Evolutionary conservation across 2,329 filamentous ascomycete species (phyloP), one percentile per base, ranked within the genome.

Genomic region (Fusarium fujikuroi): DNA sequence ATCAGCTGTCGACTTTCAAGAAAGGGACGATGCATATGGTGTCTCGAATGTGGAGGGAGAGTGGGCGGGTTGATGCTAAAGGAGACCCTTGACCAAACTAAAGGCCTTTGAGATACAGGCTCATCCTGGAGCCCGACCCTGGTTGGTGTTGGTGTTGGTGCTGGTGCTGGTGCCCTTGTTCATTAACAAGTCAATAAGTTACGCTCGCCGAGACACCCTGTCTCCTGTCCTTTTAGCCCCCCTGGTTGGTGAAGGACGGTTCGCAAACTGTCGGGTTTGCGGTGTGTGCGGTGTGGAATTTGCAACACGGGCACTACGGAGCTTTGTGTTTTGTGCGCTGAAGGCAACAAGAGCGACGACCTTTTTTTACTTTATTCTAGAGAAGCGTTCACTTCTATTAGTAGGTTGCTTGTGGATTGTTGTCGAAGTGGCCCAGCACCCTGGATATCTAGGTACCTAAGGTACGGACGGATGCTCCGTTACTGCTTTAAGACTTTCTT

Each of bases 11-110:
- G 73, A 68, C 68, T 74, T 72, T 66, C 60, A 70, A 67, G 66
- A 66, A 73, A 66, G 65, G 72, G 75, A 71, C 78, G 78, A 76
- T 77, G 76, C 75, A 77, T 75, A 75, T 77, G 63, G 75, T 80
- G 80, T 81, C 80, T 81, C 80, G 76, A 77, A 77, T 76, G 70
- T 72, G 77, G 75, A 79, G 75, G 75, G 65, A 69, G 70, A 71
- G 66, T 72, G 71, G 64, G 65, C 70, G 70, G 60, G 66, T 72
- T 68, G 71, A 63, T 76, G 64, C 70, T 74, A 76, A 74, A 74
- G 73, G 72, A 63, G 75, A 69, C 72, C 74, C 74, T 74, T 59
- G 70, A 44, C 61, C 59, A 25, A 66, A 53, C 72, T 75, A 72
- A 66, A 67, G 60, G 59, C 42, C 28, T 64, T 63, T 57, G 52